Base-by-base conservation (phyloP, 2,329 filamentous ascomycete species). In the Phyllosticta citrichinensis region DNA sequence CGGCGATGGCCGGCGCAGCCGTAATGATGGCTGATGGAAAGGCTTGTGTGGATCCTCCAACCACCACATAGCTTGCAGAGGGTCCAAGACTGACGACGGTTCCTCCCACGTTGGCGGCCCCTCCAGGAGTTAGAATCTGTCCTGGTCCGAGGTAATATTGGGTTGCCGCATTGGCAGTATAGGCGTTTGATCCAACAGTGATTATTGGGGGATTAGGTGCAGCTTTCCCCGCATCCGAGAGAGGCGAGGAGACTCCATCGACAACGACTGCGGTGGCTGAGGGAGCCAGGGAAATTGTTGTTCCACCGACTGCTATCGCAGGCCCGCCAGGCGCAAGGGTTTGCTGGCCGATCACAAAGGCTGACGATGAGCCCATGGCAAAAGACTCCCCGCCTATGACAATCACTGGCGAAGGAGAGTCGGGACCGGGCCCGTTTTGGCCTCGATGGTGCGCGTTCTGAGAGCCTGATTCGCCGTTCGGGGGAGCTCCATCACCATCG, bases 121-220 rank as follows among this genome's bases (percentile, higher is more conserved):
- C 76, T 14, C 77, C 74, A 19, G 73, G 68, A 3, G 69, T 71
- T 8, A 75, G 64, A 1, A 68, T 74, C 52, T 73, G 68, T 8
- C 74, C 75, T 1, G 74, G 69, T 1, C 63, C 72, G 5, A 80
- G 64, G 55, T 73, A 73, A 67, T 75, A 79, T 51, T 79, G 76
- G 0, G 76, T 78, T 3, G 76, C 75, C 35, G 76, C 76, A 64
- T 79, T 78, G 1, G 74, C 74, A 1, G 75, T 77, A 30, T 76
- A 69, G 1, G 69, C 73, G 1, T 69, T 66, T 0, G 69, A 70
- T 12, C 75, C 76, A 20, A 80, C 65, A 1, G 74, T 77, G 40
- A 79, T 62, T 8, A 77, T 62, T 14, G 73, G 72, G 30, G 55
- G 59, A 6, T 47, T 57, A 24, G 58, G 35, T 10, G 53, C 24